Conservation (phyloP, 345 rosid genomes). For the Gossypium australe region DNA sequence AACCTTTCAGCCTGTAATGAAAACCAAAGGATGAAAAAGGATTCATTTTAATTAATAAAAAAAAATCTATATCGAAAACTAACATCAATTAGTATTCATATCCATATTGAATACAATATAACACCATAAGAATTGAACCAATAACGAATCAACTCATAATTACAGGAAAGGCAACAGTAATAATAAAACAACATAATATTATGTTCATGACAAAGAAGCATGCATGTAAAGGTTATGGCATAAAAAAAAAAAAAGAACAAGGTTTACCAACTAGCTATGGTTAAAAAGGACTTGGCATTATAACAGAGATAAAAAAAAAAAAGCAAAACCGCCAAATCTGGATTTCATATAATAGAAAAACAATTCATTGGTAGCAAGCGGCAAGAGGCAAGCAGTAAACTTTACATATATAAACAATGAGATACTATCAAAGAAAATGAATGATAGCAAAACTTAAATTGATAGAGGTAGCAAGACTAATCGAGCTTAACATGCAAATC, state of each 20-base stretch:
- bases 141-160: background rate
- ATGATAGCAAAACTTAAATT: background rate
- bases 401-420: background rate
- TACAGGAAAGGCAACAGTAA: background rate
- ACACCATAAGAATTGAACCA: background rate
- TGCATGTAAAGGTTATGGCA: background rate
- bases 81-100: background rate
- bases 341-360: background rate
- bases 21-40: background rate
- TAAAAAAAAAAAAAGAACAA: background rate
- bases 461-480: background rate
- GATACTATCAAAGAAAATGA: background rate
- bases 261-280: background rate
- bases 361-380: background rate
- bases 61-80: background rate
- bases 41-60: background rate
- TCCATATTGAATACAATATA: background rate
- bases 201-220: background rate
- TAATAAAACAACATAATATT: background rate
- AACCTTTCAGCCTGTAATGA: background rate
- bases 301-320: background rate
- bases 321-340: background rate
- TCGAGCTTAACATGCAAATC: background rate
- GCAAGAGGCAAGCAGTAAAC: background rate
- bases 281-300: background rate